phyloP scores from a whole-genome alignment of 202 grass and related monocot genomes.

The Setaria italica region DNA sequence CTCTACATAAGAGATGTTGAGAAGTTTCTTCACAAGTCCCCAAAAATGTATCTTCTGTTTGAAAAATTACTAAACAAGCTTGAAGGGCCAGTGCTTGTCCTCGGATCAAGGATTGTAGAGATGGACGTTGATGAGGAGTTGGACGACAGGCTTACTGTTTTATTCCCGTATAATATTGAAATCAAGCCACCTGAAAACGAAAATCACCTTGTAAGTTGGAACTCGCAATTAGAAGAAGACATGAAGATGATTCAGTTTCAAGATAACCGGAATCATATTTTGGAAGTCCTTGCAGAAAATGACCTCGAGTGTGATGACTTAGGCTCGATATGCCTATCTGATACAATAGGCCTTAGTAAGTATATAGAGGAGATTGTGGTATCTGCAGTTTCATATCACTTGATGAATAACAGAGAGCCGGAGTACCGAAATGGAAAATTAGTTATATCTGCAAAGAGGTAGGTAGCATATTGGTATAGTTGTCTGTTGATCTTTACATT shows the following conservation, averaged over 20 bases:
- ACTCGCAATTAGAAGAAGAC: slow-evolving; percentile 97
- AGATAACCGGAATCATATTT: slow-evolving; percentile 94
- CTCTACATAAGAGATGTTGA: slow-evolving; percentile 97
- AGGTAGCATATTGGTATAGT: slow-evolving; percentile 33
- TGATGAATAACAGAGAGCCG: slow-evolving; percentile 89
- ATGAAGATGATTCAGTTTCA: slow-evolving; percentile 95
- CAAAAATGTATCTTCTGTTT: slow-evolving; percentile 87
- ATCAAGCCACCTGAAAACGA: slow-evolving; percentile 82
- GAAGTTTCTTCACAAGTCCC: slow-evolving; percentile 77
- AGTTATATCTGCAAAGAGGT: slow-evolving; percentile 90
- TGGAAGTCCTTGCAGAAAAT: slow-evolving; percentile 81
- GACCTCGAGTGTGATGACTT: slow-evolving; percentile 96
- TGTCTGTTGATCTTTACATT: slow-evolving; percentile 28
- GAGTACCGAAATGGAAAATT: slow-evolving; percentile 90
- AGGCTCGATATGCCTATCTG: slow-evolving; percentile 72
- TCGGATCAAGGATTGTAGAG: slow-evolving; percentile 85
- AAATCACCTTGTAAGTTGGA: slow-evolving; percentile 86
- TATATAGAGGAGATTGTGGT: slow-evolving; percentile 94
- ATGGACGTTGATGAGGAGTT: slow-evolving; percentile 61
- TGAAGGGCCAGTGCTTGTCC: slow-evolving; percentile 72
- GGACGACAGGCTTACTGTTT: slow-evolving; percentile 67
- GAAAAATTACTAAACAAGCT: slow-evolving; percentile 84
- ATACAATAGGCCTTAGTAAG: slow-evolving; percentile 79
- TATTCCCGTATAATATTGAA: slow-evolving; percentile 95
- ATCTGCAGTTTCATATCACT: slow-evolving; percentile 90